Evolutionary conservation across 371 early-diverging fungal genomes (phyloP), one percentile per base, ranked within the genome.

Genomic region (Mortierella sp.): DNA sequence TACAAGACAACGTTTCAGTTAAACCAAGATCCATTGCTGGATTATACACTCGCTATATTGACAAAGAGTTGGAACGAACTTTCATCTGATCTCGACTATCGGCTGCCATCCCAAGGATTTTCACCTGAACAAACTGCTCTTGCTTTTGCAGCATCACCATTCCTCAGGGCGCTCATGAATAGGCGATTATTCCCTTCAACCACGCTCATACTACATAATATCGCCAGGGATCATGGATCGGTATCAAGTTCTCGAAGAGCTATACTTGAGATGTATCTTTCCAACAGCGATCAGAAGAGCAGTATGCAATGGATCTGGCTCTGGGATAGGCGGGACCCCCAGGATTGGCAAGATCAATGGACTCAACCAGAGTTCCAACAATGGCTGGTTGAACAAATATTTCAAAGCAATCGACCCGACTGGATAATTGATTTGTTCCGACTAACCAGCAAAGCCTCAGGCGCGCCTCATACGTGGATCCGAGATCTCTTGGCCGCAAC

Each of bases 231-330:
- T 0, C 28, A 43, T 48, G 41, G 59, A 16, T 24, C 61, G 1
- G 61, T 13, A 21, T 16, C 65, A 24, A 61, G 47, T 28, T 38
- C 64, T 16, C 50, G 79, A 28, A 67, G 47, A 43, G 19, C 74
- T 11, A 59, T 66, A 4, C 67, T 78, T 21, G 70, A 73, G n/a
- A 57, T 73, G 7, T 59, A 58, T 36, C 13, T 78, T 19, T 9
- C 50, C 19, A 33, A 52, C 0, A 43, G 47, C 15, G 61, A 78
- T 48, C 60, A 58, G 32, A 53, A 33, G 36, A 66, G 58, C 11
- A 63, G 72, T 5, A 69, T 71, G 72, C 57, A 67, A 19, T 80
- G 75, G 71, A 69, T 75, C n/a, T 63, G 69, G 72, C 40, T 80
- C 16, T 80, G 81, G 81, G 61, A 62, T 22, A 58, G 67, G 22